Conservation (phyloP, 2,329 filamentous ascomycete genomes). For the Talaromyces sp. region DNA sequence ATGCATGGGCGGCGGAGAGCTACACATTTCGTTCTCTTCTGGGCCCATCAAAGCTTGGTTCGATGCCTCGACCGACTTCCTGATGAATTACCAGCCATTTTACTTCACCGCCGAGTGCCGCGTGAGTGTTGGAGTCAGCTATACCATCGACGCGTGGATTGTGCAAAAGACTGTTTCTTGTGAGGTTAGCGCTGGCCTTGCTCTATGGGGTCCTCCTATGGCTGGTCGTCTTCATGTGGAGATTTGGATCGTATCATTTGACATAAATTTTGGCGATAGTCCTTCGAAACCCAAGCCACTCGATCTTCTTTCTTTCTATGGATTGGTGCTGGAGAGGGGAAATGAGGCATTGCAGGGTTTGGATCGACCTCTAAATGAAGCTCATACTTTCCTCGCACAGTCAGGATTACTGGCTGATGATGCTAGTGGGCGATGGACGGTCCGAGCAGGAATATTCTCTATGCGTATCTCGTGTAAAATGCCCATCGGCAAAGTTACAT, state of each 20-base stretch:
- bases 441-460: not conserved
- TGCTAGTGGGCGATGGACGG: not conserved
- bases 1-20: slow-evolving; percentile 39
- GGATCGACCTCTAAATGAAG: too few relatives aligned
- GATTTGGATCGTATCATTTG: slow-evolving; percentile 20
- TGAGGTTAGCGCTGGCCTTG: slow-evolving; percentile 18
- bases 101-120: slow-evolving; percentile 27
- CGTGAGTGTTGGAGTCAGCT: slow-evolving; percentile 14
- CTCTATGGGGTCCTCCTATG: slow-evolving; percentile 21
- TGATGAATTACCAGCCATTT: slow-evolving; percentile 41
- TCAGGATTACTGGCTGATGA: too few relatives aligned
- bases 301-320: not conserved
- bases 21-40: slow-evolving; percentile 25
- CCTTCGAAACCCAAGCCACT: not conserved
- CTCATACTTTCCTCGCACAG: too few relatives aligned
- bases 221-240: slow-evolving; percentile 19
- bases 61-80: slow-evolving; percentile 38
- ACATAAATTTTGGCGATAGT: slow-evolving; percentile 17
- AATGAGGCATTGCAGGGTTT: not conserved
- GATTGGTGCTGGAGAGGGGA: not conserved
- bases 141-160: not conserved
- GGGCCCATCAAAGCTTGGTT: slow-evolving; percentile 37
- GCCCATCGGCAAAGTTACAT: not conserved
- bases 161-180: slow-evolving; percentile 11
- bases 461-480: slow-evolving; percentile 9